Evolutionary conservation across 257 asterid genomes (phyloP).

Genomic region (Petunia axillaris): DNA sequence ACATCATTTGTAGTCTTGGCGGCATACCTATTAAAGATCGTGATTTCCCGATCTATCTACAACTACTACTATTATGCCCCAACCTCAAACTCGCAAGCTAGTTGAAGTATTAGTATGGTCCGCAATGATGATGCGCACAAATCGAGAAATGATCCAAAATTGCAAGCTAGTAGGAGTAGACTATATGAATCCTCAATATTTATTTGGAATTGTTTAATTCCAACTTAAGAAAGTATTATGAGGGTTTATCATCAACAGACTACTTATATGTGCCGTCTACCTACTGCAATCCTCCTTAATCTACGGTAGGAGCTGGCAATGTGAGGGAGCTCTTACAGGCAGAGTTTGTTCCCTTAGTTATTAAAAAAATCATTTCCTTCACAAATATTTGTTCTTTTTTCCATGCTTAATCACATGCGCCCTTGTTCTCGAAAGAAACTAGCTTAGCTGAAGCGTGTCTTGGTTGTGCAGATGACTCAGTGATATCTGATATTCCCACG

Average conservation of each 20-base stretch:
- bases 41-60: slow-evolving; percentile 11
- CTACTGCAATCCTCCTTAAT: not conserved
- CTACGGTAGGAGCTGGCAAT: not conserved
- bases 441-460: slow-evolving; percentile 14
- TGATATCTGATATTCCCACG: slow-evolving; percentile 73
- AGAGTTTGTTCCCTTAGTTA: not conserved
- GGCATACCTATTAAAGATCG: not conserved
- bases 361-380: not conserved
- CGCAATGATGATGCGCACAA: no score
- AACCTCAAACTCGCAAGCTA: not conserved
- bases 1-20: not conserved
- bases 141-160: no score
- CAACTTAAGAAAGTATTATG: not conserved
- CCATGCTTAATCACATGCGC: not conserved
- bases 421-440: not conserved
- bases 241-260: not conserved
- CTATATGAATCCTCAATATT: slow-evolving; percentile 1
- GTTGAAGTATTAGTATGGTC: not conserved
- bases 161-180: not conserved
- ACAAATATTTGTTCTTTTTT: not conserved
- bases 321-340: not conserved
- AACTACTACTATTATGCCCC: not conserved
- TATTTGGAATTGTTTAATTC: slow-evolving; percentile 1
- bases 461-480: slow-evolving; percentile 71
- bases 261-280: not conserved